Base-by-base conservation (phyloP, 148 eudicot genomes). In the Agrostemma githago region DNA sequence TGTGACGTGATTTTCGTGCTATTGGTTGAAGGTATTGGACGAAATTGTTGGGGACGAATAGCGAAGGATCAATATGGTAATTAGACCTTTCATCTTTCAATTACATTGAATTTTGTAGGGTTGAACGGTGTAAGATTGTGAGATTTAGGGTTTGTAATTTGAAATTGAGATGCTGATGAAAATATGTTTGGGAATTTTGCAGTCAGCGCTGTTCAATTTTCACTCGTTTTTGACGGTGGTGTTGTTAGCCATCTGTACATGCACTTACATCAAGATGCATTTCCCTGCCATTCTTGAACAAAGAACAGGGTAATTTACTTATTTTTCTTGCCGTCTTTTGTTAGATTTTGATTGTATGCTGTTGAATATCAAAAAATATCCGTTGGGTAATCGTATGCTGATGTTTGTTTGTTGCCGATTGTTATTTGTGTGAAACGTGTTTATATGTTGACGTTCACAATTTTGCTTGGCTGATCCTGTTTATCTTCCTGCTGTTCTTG, bases 151-250 rank as follows among this genome's bases (percentile, higher is more conserved):
- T 62, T 41, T 26, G 34, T 1, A 26, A 26, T 65, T 41, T 16
- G 40, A 5, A 14, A 48, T 10, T 63, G 14, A 34, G 10, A 0
- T 34, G 66, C 48, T 62, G 66, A 54, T 66, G 10, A 68, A 53
- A 1, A 39, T 72, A 8, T 39, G 38, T 54, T 70, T 71, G 43
- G 71, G 41, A 54, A 9, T 12, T 20, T 63, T 82, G 77, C 92
- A 94, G 97, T 94, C 97, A 72, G 97, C 98, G n/a, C 83, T 89
- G 40, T 94, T 94, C 89, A 94, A 91, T 80, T 91, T 94, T 82
- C 97, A 94, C 79, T 94, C 97, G 3, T 94, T 94, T 78, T 81
- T 94, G 80, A 91, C 92, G 48, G 93, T 94, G 72, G 89, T 94
- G 82, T 73, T 91, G 82, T 72, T 94, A 66, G 88, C 85, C 67